phyloP scores from a whole-genome alignment of 1,139 yeast genomes.

The Kodamaea ohmeri region DNA sequence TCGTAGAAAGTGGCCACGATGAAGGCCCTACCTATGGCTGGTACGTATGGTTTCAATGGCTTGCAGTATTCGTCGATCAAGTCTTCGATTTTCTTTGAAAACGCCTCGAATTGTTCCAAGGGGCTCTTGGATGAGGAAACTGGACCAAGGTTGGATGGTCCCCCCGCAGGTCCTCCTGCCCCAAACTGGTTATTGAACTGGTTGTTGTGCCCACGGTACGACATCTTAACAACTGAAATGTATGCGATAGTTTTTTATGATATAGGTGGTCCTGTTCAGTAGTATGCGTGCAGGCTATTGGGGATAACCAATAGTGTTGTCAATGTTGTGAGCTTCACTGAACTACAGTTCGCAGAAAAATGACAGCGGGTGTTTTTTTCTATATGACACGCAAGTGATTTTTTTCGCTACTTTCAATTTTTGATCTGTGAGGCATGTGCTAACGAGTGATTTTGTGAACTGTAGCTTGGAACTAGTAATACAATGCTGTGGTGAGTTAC shows the following conservation, averaged over 20 bases:
- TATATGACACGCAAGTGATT: slow-evolving; percentile 11
- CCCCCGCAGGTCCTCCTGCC: slow-evolving; percentile 15
- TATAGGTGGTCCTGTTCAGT: background rate
- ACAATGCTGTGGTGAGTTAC: too few species aligned
- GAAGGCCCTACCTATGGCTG: slow-evolving; percentile 82
- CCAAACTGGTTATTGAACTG: slow-evolving; percentile 19
- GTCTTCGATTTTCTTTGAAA: slow-evolving; percentile 46
- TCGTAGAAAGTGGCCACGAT: slow-evolving; percentile 94
- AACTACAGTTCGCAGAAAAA: slow-evolving; percentile 2
- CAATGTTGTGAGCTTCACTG: slow-evolving; percentile 1
- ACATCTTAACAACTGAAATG: slow-evolving; percentile 13
- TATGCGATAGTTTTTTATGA: background rate
- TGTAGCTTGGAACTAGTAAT: too few species aligned
- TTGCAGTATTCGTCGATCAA: slow-evolving; percentile 44
- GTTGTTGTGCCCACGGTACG: slow-evolving; percentile 18
- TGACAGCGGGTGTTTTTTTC: slow-evolving; percentile 9
- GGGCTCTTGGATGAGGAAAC: slow-evolving; percentile 18
- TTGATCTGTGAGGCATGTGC: too few species aligned
- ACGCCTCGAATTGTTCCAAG: slow-evolving; percentile 46
- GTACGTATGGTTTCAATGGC: slow-evolving; percentile 70
- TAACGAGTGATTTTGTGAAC: too few species aligned
- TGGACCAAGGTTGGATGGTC: slow-evolving; percentile 22
- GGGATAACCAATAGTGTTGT: background rate
- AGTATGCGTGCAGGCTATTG: background rate
- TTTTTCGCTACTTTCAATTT: slow-evolving; percentile 3